Evolutionary conservation across 768 basidiomycete genomes (phyloP), one percentile per base, ranked within the genome.

Genomic region (Tricholoma sp.): DNA sequence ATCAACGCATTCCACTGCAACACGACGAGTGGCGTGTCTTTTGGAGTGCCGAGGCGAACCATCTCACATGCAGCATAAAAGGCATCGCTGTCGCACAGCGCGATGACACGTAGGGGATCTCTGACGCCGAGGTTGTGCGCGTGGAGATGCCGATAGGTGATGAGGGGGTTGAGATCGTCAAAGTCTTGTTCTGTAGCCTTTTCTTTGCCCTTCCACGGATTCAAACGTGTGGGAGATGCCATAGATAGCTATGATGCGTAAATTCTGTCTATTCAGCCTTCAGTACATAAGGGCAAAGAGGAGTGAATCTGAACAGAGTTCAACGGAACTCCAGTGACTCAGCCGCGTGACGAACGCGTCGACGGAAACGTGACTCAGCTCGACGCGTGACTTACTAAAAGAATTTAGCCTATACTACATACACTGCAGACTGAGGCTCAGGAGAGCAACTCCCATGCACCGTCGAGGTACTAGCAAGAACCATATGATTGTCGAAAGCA

Each of bases 1-100:
- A 99, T 98, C 53, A 95, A 67, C 13, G 83, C 77, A 45, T 89
- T 83, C 94, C 94, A 95, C 61, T 96, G 94, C 44, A 87, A 79
- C 6, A 94, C 92, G 5, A 92, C 90, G 10, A 95, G 76, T 0
- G 93, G 92, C 1, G 66, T 77, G 15, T 79, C 76, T 41, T 79
- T 78, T 45, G 74, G 72, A 2, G 91, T 74, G 0, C 81, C 83
- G 0, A 96, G 80, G 29, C 94, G 78, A 53, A 91, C 80, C 72
- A 88, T 89, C 70, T 97, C 95, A 73, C 91, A 95, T 6, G 89
- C 85, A 11, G 82, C 88, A 68, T 88, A 91, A 66, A 88, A 94
- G 0, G 88, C 91, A 72, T 90, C 90, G 69, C 86, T 90, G 65
- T 98, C 94, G 68, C 92, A 94, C 44, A 97, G 86, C 0, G 92